phyloP scores from a whole-genome alignment of 2,329 filamentous ascomycete genomes.

The Aspergillus vadensis region DNA sequence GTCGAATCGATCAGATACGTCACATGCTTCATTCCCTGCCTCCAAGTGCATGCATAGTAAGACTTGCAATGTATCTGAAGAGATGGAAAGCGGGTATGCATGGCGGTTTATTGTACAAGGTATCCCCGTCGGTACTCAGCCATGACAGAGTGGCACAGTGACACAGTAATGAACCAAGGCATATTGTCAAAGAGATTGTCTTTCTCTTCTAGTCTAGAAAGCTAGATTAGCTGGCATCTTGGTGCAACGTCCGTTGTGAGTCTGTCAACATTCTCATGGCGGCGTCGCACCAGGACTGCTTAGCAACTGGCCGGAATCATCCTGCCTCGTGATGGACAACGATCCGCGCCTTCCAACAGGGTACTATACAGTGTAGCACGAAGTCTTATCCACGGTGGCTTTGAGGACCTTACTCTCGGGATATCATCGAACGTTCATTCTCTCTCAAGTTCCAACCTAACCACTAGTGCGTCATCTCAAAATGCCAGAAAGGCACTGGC shows the following conservation, averaged over 20 bases:
- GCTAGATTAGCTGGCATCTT: neutral
- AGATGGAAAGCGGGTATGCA: neutral
- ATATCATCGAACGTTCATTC: neutral
- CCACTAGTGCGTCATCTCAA: slow-evolving; percentile 3
- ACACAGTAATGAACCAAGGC: neutral
- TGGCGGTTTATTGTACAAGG: slow-evolving; percentile 3
- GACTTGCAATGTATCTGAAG: neutral
- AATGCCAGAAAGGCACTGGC: neutral
- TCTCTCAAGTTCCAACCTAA: slow-evolving; percentile 1
- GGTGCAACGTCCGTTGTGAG: neutral
- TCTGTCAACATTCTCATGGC: neutral
- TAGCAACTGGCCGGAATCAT: neutral
- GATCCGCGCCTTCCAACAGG: neutral
- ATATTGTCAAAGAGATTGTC: neutral
- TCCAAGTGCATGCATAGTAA: neutral
- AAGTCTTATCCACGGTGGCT: neutral
- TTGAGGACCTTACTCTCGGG: neutral
- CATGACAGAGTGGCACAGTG: neutral
- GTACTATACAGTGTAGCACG: neutral
- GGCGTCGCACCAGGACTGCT: neutral
- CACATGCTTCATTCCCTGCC: neutral
- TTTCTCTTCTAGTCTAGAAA: neutral
- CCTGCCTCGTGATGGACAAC: neutral
- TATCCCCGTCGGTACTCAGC: neutral
- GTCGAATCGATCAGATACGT: neutral